A percentile compares a stretch with the other conserved stretches of the same genome.
These are phyloP conservation scores for Begonia peltatifolia DNA, from an alignment of 306 rosid species.

Conservation along the genomic window DNA sequence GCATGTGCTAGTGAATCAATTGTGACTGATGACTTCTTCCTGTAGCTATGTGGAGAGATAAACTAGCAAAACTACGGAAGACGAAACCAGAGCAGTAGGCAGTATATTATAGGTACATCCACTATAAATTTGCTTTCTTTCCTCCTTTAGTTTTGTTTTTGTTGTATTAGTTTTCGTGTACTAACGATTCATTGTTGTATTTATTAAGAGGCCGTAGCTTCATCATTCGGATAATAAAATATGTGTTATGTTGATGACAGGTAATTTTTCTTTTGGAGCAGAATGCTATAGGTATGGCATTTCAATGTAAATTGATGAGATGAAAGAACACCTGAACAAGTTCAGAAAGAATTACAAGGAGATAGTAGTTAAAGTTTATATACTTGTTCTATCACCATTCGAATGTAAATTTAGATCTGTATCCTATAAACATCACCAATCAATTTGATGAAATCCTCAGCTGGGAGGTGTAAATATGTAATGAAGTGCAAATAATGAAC, in stretches of 20 bases:
- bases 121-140: background rate
- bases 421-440: no score
- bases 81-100: conserved; percentile 36
- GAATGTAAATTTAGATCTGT: background rate
- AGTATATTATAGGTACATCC: background rate
- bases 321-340: background rate
- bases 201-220: background rate
- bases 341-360: background rate
- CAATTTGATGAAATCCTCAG: background rate
- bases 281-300: background rate
- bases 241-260: background rate
- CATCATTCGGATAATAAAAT: background rate
- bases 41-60: conserved; percentile 87
- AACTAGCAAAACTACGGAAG: conserved; percentile 53
- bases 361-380: background rate
- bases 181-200: background rate
- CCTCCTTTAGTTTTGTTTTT: background rate
- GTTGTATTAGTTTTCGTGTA: background rate
- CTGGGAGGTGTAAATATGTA: background rate
- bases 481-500: no score
- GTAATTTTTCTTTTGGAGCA: conserved; percentile 1
- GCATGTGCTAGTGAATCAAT: background rate
- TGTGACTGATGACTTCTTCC: conserved; percentile 13
- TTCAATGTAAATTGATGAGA: background rate
- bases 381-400: background rate